Percentiles rank a stretch among this genome's conserved stretches.
Evolutionary conservation across 2,329 filamentous ascomycete species (phyloP).

Genomic region (Cordyceps cateniannulata): DNA sequence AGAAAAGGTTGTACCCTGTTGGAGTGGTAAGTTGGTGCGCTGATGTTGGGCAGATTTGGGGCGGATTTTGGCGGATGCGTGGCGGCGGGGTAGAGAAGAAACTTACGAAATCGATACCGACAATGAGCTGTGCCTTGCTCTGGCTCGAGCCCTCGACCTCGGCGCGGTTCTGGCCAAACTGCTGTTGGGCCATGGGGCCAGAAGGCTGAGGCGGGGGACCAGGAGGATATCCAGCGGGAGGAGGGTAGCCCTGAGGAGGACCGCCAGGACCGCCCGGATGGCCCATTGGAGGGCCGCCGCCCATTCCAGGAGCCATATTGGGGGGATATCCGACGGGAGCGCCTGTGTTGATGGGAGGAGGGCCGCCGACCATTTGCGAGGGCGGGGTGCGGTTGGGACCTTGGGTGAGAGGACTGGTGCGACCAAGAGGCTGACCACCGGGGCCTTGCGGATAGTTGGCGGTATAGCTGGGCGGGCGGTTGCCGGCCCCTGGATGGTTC

Average conservation of each 20-base stretch:
- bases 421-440: slow-evolving; percentile 33
- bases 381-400: slow-evolving; percentile 49
- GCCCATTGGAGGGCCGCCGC: slow-evolving; percentile 35
- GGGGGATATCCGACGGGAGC: slow-evolving; percentile 56
- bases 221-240: slow-evolving; percentile 41
- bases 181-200: slow-evolving; percentile 35
- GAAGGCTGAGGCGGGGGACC: slow-evolving; percentile 34
- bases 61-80: neutral
- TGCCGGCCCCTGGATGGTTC: slow-evolving; percentile 55
- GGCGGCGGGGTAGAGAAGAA: neutral
- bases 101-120: slow-evolving; percentile 95
- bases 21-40: slow-evolving; percentile 13
- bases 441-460: slow-evolving; percentile 43
- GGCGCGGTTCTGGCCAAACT: slow-evolving; percentile 44
- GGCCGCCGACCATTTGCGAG: slow-evolving; percentile 55
- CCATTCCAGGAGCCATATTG: slow-evolving; percentile 37
- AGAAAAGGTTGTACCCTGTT: slow-evolving; percentile 90
- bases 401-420: slow-evolving; percentile 44
- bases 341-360: slow-evolving; percentile 61
- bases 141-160: slow-evolving; percentile 85
- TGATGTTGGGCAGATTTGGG: neutral
- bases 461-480: slow-evolving; percentile 58
- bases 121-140: slow-evolving; percentile 94
- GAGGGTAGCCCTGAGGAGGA: slow-evolving; percentile 39
- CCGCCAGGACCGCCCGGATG: slow-evolving; percentile 35